These are phyloP conservation scores for Mycena amicta DNA, from an alignment of 768 basidiomycete genomes.

Conservation along the genomic window DNA sequence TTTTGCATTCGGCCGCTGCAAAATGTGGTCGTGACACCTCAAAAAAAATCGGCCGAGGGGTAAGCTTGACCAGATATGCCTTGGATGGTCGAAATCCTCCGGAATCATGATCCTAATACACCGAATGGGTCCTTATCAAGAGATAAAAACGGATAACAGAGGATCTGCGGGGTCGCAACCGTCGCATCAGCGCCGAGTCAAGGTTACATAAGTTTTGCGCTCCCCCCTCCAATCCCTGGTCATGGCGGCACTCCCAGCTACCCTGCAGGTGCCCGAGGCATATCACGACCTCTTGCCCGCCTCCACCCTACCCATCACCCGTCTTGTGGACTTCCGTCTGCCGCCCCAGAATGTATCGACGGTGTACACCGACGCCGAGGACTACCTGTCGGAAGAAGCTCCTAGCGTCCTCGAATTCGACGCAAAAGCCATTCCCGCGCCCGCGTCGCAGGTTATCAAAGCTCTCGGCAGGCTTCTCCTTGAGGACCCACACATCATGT, in stretches of 20 bases:
- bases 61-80: too few relatives aligned
- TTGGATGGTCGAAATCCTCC: too few relatives aligned
- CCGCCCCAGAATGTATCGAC: constrained; percentile 8
- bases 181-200: too few relatives aligned
- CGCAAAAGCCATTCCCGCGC: neutral
- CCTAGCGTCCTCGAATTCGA: constrained; percentile 5
- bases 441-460: constrained; percentile 5
- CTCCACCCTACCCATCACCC: too few relatives aligned
- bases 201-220: neutral
- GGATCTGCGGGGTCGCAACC: too few relatives aligned
- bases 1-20: neutral
- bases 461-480: constrained; percentile 2
- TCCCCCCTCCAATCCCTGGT: neutral
- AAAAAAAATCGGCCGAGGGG: neutral
- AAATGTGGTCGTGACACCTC: neutral
- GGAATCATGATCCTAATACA: too few relatives aligned
- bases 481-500: neutral
- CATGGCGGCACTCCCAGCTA: neutral
- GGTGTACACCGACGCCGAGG: constrained; percentile 2
- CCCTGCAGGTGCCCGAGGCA: neutral
- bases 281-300: too few relatives aligned
- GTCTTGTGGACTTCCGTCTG: too few relatives aligned
- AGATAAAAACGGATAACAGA: too few relatives aligned
- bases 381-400: constrained; percentile 3
- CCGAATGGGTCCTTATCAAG: neutral